Conservation (phyloP, 306 rosid species). For the Prinsepia uniflora region DNA sequence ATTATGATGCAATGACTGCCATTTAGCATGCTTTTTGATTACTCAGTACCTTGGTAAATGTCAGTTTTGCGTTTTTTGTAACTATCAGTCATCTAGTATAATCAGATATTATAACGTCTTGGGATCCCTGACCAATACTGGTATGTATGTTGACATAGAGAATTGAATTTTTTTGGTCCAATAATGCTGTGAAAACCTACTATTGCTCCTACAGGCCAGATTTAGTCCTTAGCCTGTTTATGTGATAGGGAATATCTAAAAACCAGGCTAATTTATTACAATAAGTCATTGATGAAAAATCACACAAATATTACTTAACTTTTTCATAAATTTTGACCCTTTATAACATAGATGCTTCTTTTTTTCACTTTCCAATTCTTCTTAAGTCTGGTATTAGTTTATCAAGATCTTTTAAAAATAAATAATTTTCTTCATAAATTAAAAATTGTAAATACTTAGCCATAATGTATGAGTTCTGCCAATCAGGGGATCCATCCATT, state of each 20-base stretch:
- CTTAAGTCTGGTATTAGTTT: background rate
- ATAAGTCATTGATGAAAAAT: background rate
- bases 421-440: background rate
- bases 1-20: constrained; percentile 26
- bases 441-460: background rate
- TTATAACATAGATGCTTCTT: constrained; percentile 4
- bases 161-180: background rate
- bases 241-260: background rate
- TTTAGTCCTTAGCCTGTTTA: background rate
- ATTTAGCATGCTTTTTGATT: constrained; percentile 14
- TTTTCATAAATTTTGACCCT: too few relatives aligned
- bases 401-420: background rate
- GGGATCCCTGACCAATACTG: constrained; percentile 10
- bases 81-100: constrained; percentile 1
- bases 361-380: background rate
- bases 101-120: constrained; percentile 10
- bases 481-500: constrained; percentile 94
- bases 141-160: background rate
- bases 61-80: constrained; percentile 19
- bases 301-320: background rate
- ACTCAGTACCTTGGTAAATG: background rate
- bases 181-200: background rate
- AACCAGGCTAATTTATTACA: background rate
- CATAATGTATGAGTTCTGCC: constrained; percentile 18
- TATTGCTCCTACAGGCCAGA: background rate